These are phyloP conservation scores for Aureobasidium lini DNA, from an alignment of 2,329 filamentous ascomycete genomes.

Conservation along the genomic window DNA sequence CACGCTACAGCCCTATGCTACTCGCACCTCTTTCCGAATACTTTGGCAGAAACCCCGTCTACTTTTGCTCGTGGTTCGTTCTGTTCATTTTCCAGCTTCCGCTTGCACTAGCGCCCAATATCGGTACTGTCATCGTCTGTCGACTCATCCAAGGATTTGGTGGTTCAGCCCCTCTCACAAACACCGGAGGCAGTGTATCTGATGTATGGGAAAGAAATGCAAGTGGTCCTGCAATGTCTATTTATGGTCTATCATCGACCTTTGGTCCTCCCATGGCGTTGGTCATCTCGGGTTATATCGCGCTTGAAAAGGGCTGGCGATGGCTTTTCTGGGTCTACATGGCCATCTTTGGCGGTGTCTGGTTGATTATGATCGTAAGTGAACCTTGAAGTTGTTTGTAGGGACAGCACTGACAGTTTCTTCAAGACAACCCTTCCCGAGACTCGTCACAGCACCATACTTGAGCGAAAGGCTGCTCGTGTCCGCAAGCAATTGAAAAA, in stretches of 20 bases:
- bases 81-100: constrained; percentile 27
- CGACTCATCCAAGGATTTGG: constrained; percentile 25
- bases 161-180: constrained; percentile 29
- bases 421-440: constrained; percentile 21
- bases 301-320: constrained; percentile 17
- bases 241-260: constrained; percentile 30
- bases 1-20: constrained; percentile 19
- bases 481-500: constrained; percentile 48
- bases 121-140: constrained; percentile 22
- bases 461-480: constrained; percentile 52
- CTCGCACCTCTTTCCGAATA: constrained; percentile 30
- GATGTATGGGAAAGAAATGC: constrained; percentile 28
- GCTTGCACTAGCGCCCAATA: constrained; percentile 11
- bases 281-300: constrained; percentile 30
- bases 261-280: constrained; percentile 31
- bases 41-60: constrained; percentile 30
- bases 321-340: constrained; percentile 23
- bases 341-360: constrained; percentile 20
- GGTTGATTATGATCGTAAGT: constrained; percentile 21
- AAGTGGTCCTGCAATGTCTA: constrained; percentile 28
- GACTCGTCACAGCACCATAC: constrained; percentile 25
- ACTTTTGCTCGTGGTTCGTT: constrained; percentile 25
- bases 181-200: constrained; percentile 26
- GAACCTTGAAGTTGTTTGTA: neutral
- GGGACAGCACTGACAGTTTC: neutral